Percentiles rank a stretch among this genome's conserved stretches.
Evolutionary conservation across 345 rosid genomes (phyloP).

Genomic region (Luvunga scandens): DNA sequence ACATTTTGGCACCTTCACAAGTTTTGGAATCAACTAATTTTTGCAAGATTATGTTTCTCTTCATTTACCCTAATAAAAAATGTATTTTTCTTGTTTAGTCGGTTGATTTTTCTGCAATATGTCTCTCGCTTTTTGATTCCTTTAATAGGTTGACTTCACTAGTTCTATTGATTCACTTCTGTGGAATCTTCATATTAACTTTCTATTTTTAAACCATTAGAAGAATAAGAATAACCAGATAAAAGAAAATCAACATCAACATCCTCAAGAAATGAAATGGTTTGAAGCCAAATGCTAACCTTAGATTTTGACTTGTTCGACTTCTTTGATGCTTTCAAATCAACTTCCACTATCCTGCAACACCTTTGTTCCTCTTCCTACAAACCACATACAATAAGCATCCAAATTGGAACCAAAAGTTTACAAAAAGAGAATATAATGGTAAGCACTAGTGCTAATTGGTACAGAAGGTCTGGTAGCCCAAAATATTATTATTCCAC

Average conservation of each 20-base stretch:
- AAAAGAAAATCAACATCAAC: neutral
- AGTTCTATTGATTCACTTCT: neutral
- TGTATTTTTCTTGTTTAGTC: neutral
- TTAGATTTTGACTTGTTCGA: constrained; percentile 31
- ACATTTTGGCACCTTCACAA: neutral
- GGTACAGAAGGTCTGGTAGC: neutral
- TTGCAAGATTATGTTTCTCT: neutral
- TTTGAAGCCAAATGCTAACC: constrained; percentile 19
- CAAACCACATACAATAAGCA: constrained; percentile 2
- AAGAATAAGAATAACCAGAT: neutral
- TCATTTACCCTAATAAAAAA: neutral
- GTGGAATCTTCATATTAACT: neutral
- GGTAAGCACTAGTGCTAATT: neutral
- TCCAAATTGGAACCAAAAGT: neutral
- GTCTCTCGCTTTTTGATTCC: neutral
- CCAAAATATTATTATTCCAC: no score
- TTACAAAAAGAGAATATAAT: neutral
- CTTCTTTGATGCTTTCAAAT: constrained; percentile 20
- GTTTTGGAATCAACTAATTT: neutral
- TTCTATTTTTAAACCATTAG: neutral
- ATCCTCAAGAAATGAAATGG: neutral
- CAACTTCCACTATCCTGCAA: constrained; percentile 27
- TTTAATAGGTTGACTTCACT: neutral
- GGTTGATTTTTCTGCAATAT: neutral
- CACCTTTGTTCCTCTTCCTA: constrained; percentile 66